Base-by-base conservation (phyloP, 306 rosid genomes). In the Begonia peltatifolia region DNA sequence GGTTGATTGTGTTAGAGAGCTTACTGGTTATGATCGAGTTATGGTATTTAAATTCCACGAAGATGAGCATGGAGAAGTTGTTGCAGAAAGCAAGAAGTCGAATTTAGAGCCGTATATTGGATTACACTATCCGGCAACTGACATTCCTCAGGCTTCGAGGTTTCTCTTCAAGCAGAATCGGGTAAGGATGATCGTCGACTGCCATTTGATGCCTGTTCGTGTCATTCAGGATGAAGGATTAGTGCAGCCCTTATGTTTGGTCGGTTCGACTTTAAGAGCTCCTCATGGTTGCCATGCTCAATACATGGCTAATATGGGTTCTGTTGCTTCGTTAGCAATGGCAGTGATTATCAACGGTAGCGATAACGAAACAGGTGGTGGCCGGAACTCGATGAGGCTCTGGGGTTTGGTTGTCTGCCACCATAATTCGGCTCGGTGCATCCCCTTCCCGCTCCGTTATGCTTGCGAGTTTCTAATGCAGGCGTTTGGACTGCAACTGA, bases 321-420 rank as follows among this genome's bases (percentile, higher is more conserved):
- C 96, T 0, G 79, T 77, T 44, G 96, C 99, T 9, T 81, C 94
- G 0, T 60, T 92, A 69, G 99, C 59, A 6, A 62, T 92, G 96
- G 96, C 99, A 0, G 96, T 92, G 42, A 71, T 92, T 18, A 83
- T 86, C 50, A 86, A 86, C 66, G 92, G 81, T 50, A 83, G 62
- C 52, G 99, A 86, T 15, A 93, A 76, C 16, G 94, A 77, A 0
- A 60, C 75, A 16, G 49, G 58, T 59, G 84, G 72, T 0, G 84
- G 84, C 5, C 60, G 87, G 35, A 69, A 52, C 42, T 46, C 76
- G 0, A 85, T 71, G 82, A 83, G 80, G 75, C 71, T 92, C 8
- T 92, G 99, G 99, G 99, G 99, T 17, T 67, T 92, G 80, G 96
- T 92, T 66, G 99, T 92, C 54, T 92, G 99, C 53, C 99, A 92